Evolutionary conservation across 148 eudicot species (phyloP), one percentile per base, ranked within the genome.

Genomic region (Silene latifolia): DNA sequence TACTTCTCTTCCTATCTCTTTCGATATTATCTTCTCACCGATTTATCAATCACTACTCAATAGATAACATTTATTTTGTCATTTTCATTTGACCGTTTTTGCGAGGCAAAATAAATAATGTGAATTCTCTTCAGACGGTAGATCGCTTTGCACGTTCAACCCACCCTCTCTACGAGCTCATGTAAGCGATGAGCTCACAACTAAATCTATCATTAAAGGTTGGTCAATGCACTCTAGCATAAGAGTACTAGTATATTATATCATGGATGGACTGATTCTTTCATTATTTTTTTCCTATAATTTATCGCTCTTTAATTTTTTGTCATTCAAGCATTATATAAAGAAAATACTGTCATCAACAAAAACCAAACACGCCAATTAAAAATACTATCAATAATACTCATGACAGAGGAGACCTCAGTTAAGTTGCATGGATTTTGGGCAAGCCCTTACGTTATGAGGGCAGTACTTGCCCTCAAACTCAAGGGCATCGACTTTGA

Each of bases 401-500:
- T 5, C 0, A 79, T 78, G 81, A 72, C 29, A 0, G 63, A 79
- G 25, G 69, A 59, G 19, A 75, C 59, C 65, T 75, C 75, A 25
- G 75, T 83, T 11, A 83, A 70, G 74, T 77, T 83, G 51, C 63
- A 63, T 59, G 83, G 83, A 53, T 58, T 23, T 32, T 83, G 83
- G 86, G 72, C 75, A 19, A 80, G 86, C 25, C 81, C 83, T n/a
- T 77, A 10, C 67, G 71, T 63, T 71, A 17, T 47, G 56, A 71
- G 83, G 62, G 83, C 48, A 10, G 53, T 23, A 3, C 60, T 80
- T 6, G 83, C 86, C 48, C 77, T 83, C 20, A 74, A 80, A 18
- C 9, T 77, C 46, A 83, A 83, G 42, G 86, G 86, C 10, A 74
- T 83, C 47, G 63, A 73, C 1, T 84, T 65, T 63, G 84, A 84